Conservation (phyloP, 148 eudicot genomes). For the Rhododendron mucronatum region DNA sequence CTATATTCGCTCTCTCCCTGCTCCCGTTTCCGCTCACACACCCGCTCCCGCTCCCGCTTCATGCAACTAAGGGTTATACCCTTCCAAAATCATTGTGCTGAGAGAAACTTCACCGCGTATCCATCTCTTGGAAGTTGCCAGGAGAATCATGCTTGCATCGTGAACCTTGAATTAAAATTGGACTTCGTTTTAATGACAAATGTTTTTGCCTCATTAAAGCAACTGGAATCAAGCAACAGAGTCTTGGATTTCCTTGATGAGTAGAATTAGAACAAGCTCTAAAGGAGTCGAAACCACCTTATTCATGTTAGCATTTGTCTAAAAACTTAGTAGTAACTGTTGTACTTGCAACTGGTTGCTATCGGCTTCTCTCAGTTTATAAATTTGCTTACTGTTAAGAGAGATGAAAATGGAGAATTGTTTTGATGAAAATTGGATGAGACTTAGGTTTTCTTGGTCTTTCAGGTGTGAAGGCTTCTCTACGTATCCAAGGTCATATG, state of each 20-base stretch:
- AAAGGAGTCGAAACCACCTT: not conserved
- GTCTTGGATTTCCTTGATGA: not conserved
- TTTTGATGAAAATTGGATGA: not conserved
- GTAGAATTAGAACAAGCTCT: not conserved
- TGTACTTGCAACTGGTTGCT: not conserved
- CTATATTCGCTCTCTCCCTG: no score
- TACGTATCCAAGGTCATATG: slow-evolving; percentile 84
- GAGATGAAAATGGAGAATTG: not conserved
- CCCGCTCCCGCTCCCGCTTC: no score
- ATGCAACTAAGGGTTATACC: not conserved
- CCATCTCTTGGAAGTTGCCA: not conserved
- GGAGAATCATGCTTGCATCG: not conserved
- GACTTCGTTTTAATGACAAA: not conserved
- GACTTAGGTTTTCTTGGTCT: not conserved
- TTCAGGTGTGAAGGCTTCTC: slow-evolving; percentile 87
- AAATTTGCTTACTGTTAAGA: not conserved
- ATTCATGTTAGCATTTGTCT: not conserved
- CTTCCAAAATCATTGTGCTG: not conserved
- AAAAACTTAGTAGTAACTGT: not conserved
- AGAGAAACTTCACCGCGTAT: not conserved
- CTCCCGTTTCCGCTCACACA: no score
- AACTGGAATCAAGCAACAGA: not conserved
- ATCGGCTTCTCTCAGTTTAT: not conserved
- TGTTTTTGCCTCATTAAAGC: not conserved
- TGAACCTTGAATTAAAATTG: not conserved